These are phyloP conservation scores for Verbena officinalis DNA, from an alignment of 257 asterid species.

Conservation along the genomic window DNA sequence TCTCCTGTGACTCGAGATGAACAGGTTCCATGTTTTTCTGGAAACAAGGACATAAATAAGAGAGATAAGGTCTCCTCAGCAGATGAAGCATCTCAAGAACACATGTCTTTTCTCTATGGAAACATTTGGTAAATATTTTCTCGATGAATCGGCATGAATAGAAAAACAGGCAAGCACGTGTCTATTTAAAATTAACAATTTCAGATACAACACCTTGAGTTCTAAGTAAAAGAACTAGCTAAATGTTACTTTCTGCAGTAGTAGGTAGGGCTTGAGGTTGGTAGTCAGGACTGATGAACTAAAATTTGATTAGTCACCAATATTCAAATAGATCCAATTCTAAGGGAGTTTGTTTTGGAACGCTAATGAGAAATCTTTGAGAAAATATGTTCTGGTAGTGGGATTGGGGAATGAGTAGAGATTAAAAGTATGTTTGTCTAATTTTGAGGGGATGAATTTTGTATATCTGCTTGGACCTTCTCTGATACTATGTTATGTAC, in stretches of 20 bases:
- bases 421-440: too few relatives aligned
- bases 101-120: conserved; percentile 9
- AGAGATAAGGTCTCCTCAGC: conserved; percentile 24
- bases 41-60: conserved; percentile 17
- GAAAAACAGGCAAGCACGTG: not conserved
- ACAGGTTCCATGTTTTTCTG: conserved; percentile 98
- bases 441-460: too few relatives aligned
- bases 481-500: too few relatives aligned
- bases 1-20: conserved; percentile 59
- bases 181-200: conserved; percentile 6
- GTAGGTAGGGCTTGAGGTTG: not conserved
- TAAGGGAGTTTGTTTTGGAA: too few relatives aligned
- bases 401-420: too few relatives aligned
- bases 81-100: too few relatives aligned
- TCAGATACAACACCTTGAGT: not conserved
- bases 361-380: too few relatives aligned
- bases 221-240: not conserved
- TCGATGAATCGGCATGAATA: not conserved
- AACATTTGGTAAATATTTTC: not conserved
- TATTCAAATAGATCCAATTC: not conserved
- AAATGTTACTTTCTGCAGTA: too few relatives aligned
- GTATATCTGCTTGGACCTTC: too few relatives aligned
- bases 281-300: not conserved
- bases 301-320: conserved; percentile 1
- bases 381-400: too few relatives aligned